These are phyloP conservation scores for Ophiostoma ulmi DNA, from an alignment of 2,329 filamentous ascomycete genomes.

Conservation along the genomic window DNA sequence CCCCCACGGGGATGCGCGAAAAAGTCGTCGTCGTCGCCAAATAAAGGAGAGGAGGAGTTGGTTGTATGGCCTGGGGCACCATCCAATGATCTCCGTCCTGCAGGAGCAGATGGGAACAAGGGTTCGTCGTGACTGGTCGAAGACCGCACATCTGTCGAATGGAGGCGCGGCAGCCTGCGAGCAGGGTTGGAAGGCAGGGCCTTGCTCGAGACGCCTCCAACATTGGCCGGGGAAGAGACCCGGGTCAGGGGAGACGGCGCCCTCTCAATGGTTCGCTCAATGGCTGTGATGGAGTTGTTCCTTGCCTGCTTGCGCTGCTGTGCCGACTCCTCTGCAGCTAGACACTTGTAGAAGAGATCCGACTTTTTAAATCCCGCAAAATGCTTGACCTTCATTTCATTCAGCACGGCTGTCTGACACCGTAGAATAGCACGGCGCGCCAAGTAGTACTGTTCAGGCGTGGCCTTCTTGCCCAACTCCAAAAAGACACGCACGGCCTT, in stretches of 20 bases:
- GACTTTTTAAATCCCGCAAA: slow-evolving; percentile 86
- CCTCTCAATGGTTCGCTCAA: background rate
- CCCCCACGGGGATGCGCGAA: slow-evolving; percentile 14
- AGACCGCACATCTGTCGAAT: slow-evolving; percentile 6
- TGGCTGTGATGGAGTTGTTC: slow-evolving; percentile 2
- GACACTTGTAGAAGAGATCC: slow-evolving; percentile 91
- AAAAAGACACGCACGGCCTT: slow-evolving; percentile 71
- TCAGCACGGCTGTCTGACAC: slow-evolving; percentile 75
- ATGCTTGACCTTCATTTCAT: slow-evolving; percentile 75
- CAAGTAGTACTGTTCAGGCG: slow-evolving; percentile 72
- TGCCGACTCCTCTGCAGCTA: slow-evolving; percentile 73
- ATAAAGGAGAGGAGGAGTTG: slow-evolving; percentile 48
- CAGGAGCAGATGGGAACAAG: slow-evolving; percentile 5
- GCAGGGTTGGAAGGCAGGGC: slow-evolving; percentile 12
- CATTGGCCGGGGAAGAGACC: background rate
- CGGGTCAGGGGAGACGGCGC: slow-evolving; percentile 14
- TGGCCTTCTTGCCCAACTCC: slow-evolving; percentile 68
- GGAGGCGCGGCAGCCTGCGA: slow-evolving; percentile 7
- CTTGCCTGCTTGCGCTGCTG: slow-evolving; percentile 24
- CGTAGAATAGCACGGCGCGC: slow-evolving; percentile 76
- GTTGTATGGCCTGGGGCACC: slow-evolving; percentile 30
- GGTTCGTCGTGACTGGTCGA: slow-evolving; percentile 4
- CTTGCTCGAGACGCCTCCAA: background rate
- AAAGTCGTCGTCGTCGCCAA: slow-evolving; percentile 78
- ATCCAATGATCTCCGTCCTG: slow-evolving; percentile 63